Base-by-base conservation (phyloP, 164 flowering plant species). In the Umbellularia californica region DNA sequence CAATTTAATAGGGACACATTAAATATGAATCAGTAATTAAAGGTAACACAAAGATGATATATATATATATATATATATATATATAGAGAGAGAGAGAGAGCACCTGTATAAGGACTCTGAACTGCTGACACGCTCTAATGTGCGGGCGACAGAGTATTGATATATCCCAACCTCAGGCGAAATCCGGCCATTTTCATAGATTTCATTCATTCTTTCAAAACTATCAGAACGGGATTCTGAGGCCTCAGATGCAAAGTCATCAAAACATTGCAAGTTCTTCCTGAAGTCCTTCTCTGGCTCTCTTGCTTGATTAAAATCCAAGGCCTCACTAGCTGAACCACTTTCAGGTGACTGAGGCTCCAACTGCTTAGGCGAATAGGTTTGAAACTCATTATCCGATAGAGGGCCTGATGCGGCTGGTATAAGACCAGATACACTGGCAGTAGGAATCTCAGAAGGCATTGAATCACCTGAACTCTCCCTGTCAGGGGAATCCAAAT, bases 51-150 rank as follows among this genome's bases (percentile, higher is more conserved):
- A 55, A 17, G 60, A 55, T 55, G n/a, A 52, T 3, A 12, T 24
- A 24, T 24, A 24, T 24, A 24, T 24, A 24, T 24, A 24, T 24
- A 24, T 24, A 1, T 24, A 1, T 24, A 1, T 24, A 1, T 24
- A n/a, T n/a, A n/a, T n/a, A 52, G 12, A 55, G 17, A 65, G 58
- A 62, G 30, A n/a, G 20, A 1, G 67, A 17, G 10, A 58, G 62
- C 81, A 95, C 98, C 99, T 92, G 85, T 88, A 85, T 70, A 88
- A 76, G 69, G 94, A 87, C 27, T 90, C 92, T 67, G 87, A 89
- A 80, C 96, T 87, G 77, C 71, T 90, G 71, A 86, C 72, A 63
- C 84, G 80, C 83, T 85, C 94, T 55, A 87, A 67, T 52, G 79
- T 70, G 35, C 58, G 78, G 78, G 72, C 72, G 75, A 73, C 85